A percentile compares a stretch with the other conserved stretches of the same genome.
Conservation (phyloP, 2,329 filamentous ascomycete species). For the Pseudovirgaria hyperparasitica region DNA sequence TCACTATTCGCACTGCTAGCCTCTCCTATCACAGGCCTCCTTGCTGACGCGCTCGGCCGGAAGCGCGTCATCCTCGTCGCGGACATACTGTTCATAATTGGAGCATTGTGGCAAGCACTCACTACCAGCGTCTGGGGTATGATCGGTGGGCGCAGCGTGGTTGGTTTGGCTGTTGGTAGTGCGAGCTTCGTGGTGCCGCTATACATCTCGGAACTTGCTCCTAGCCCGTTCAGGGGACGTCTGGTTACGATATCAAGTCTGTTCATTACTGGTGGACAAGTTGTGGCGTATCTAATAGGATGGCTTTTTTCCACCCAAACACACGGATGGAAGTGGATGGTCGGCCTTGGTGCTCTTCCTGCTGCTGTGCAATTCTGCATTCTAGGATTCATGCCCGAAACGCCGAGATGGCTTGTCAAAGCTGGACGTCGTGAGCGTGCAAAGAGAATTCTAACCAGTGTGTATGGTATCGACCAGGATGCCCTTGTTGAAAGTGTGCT, state of each 20-base stretch:
- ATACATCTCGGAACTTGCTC: slow-evolving; percentile 68
- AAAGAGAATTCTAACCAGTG: slow-evolving; percentile 47
- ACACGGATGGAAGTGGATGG: slow-evolving; percentile 78
- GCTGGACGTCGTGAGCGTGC: slow-evolving; percentile 51
- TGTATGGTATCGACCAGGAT: slow-evolving; percentile 38
- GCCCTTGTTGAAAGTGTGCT: slow-evolving; percentile 48
- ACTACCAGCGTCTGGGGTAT: slow-evolving; percentile 47
- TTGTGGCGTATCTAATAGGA: slow-evolving; percentile 75
- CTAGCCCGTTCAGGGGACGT: slow-evolving; percentile 60
- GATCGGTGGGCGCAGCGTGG: slow-evolving; percentile 54
- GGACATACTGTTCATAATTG: slow-evolving; percentile 49
- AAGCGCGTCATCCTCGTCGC: slow-evolving; percentile 67
- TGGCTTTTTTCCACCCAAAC: slow-evolving; percentile 51
- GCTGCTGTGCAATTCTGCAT: slow-evolving; percentile 58
- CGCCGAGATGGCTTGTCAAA: slow-evolving; percentile 74
- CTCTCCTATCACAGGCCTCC: slow-evolving; percentile 39
- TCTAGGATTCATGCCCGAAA: slow-evolving; percentile 69
- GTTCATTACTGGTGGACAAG: slow-evolving; percentile 79
- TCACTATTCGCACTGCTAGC: slow-evolving; percentile 45
- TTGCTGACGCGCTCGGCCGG: slow-evolving; percentile 64
- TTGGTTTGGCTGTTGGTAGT: slow-evolving; percentile 61
- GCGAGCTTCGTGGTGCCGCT: slow-evolving; percentile 75
- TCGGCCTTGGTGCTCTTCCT: slow-evolving; percentile 70
- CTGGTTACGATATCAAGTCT: slow-evolving; percentile 72
- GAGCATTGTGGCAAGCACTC: slow-evolving; percentile 52